These are phyloP conservation scores for Yamadazyma pseudoaaseri DNA, from an alignment of 1,139 yeast species.

Conservation along the genomic window DNA sequence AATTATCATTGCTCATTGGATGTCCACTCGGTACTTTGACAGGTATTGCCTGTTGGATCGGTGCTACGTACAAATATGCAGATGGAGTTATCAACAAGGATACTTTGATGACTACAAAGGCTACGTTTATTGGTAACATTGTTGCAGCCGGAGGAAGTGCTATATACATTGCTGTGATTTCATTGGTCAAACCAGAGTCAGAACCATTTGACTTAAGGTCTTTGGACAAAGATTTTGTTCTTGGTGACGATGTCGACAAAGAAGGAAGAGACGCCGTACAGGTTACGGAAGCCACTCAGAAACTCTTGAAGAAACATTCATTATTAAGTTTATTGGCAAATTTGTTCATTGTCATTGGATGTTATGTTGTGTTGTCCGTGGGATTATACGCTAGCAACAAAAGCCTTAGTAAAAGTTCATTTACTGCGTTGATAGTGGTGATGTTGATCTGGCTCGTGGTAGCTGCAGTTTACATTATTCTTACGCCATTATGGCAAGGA, in stretches of 20 bases:
- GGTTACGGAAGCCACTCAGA: slow-evolving; percentile 19
- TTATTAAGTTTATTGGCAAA: slow-evolving; percentile 21
- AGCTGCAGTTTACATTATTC: slow-evolving; percentile 31
- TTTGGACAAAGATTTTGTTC: slow-evolving; percentile 18
- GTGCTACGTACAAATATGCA: slow-evolving; percentile 20
- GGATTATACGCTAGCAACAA: slow-evolving; percentile 25
- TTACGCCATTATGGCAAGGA: slow-evolving; percentile 39
- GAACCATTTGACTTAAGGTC: slow-evolving; percentile 19
- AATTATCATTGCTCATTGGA: slow-evolving; percentile 38
- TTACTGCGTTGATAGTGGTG: slow-evolving; percentile 29
- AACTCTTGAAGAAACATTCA: slow-evolving; percentile 21
- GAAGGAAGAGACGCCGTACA: slow-evolving; percentile 24
- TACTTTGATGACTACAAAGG: slow-evolving; percentile 25
- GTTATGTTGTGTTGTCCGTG: slow-evolving; percentile 24
- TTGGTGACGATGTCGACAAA: slow-evolving; percentile 35
- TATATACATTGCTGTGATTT: slow-evolving; percentile 21
- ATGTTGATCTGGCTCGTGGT: slow-evolving; percentile 29
- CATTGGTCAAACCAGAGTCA: slow-evolving; percentile 27
- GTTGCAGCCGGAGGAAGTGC: slow-evolving; percentile 25
- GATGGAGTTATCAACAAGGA: slow-evolving; percentile 20
- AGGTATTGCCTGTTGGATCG: slow-evolving; percentile 51
- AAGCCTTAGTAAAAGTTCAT: slow-evolving; percentile 27
- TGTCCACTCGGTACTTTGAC: slow-evolving; percentile 47
- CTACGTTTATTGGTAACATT: slow-evolving; percentile 36
- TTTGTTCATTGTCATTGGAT: slow-evolving; percentile 24